These are phyloP conservation scores for Nakaseomyces delphensis DNA, from an alignment of 1,139 yeast species.

Conservation along the genomic window DNA sequence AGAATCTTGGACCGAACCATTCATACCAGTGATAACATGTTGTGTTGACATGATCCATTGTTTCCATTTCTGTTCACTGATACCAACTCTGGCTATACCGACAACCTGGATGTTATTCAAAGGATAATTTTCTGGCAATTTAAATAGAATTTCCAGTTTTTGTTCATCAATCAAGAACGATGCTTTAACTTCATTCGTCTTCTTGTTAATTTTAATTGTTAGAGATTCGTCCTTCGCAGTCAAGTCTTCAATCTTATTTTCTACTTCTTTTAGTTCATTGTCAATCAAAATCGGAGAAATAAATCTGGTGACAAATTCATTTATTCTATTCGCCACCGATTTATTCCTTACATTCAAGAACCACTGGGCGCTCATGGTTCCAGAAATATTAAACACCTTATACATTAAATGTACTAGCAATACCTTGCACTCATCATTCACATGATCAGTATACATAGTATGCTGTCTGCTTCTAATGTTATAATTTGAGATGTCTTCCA, in stretches of 20 bases:
- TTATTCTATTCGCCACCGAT: constrained; percentile 43
- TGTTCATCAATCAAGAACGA: constrained; percentile 80
- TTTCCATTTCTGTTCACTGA: constrained; percentile 87
- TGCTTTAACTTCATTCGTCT: constrained; percentile 63
- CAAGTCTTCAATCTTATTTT: constrained; percentile 35
- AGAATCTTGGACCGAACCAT: constrained; percentile 77
- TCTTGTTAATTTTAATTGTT: constrained; percentile 52
- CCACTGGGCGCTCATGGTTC: constrained; percentile 67
- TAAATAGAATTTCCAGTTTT: constrained; percentile 69
- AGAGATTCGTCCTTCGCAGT: constrained; percentile 45
- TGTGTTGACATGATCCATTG: constrained; percentile 93
- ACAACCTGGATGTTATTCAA: constrained; percentile 61
- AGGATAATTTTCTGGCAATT: constrained; percentile 67
- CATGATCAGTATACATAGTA: constrained; percentile 21
- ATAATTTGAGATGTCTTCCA: constrained; percentile 20
- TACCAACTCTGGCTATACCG: constrained; percentile 79
- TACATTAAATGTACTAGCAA: constrained; percentile 50
- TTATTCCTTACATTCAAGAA: constrained; percentile 42
- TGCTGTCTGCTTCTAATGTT: constrained; percentile 17
- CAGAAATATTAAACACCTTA: constrained; percentile 48
- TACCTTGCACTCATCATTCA: constrained; percentile 34
- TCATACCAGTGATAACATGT: constrained; percentile 57
- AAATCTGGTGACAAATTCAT: constrained; percentile 49
- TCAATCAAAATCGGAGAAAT: constrained; percentile 60
- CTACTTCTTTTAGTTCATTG: constrained; percentile 50